These are phyloP conservation scores for Ogataea naganishii DNA, from an alignment of 805 yeast genomes.

Conservation along the genomic window DNA sequence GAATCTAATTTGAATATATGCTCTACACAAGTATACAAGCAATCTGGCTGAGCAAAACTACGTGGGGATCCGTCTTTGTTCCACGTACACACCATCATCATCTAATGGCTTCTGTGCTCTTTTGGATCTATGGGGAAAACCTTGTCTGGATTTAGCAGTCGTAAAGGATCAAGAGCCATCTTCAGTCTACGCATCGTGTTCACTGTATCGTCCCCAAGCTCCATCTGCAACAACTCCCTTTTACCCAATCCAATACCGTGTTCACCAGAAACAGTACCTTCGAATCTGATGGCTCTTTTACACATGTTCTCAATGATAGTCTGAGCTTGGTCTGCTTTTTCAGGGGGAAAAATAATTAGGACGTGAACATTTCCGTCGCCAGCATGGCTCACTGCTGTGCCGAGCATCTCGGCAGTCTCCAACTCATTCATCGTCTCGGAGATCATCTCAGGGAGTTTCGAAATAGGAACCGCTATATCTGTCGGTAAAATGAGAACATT, in stretches of 20 bases:
- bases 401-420: constrained; percentile 38
- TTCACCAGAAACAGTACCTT: constrained; percentile 83
- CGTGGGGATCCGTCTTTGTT: too few species aligned
- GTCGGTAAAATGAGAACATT: constrained; percentile 55
- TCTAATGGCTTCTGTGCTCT: constrained; percentile 15
- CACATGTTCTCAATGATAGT: constrained; percentile 54
- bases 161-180: constrained; percentile 63
- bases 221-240: constrained; percentile 48
- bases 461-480: constrained; percentile 78
- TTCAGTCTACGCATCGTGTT: constrained; percentile 68
- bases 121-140: constrained; percentile 62
- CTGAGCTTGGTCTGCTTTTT: constrained; percentile 37
- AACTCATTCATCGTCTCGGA: constrained; percentile 53
- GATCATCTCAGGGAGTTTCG: constrained; percentile 55
- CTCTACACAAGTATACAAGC: too few species aligned
- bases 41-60: too few species aligned
- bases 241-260: constrained; percentile 84
- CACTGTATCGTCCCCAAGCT: constrained; percentile 60
- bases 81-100: too few species aligned
- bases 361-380: constrained; percentile 83
- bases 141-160: constrained; percentile 73
- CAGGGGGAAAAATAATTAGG: constrained; percentile 48
- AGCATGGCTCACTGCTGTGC: constrained; percentile 69
- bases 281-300: constrained; percentile 52
- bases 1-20: too few species aligned